These are phyloP conservation scores for Blastobotrys aristatus DNA, from an alignment of 1,139 yeast species.

Conservation along the genomic window DNA sequence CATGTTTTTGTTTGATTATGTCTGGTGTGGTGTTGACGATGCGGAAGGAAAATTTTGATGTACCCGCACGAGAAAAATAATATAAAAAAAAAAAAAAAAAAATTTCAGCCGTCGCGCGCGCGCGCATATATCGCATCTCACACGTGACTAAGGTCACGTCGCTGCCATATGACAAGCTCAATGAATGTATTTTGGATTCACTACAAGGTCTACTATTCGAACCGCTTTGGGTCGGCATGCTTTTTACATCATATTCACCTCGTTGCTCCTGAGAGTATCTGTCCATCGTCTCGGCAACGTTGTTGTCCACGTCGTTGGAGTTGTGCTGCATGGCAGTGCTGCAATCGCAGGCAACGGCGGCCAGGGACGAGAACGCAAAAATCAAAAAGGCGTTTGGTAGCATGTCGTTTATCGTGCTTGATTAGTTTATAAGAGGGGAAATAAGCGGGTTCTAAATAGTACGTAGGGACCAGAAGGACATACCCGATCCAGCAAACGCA, in stretches of 20 bases:
- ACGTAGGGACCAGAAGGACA: slow-evolving; percentile 24
- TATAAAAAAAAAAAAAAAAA: slow-evolving; percentile 2
- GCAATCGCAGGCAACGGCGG: too few species aligned
- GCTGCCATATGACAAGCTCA: background rate
- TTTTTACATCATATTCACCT: background rate
- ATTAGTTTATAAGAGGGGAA: too few species aligned
- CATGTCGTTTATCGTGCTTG: too few species aligned
- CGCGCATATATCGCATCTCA: background rate
- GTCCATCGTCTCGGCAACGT: background rate
- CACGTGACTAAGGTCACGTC: background rate
- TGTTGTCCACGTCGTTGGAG: too few species aligned
- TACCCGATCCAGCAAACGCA: slow-evolving; percentile 32
- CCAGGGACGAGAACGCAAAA: too few species aligned
- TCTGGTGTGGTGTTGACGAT: background rate
- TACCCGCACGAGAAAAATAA: slow-evolving; percentile 1
- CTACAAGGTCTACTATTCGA: too few species aligned
- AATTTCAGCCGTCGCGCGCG: slow-evolving; percentile 1
- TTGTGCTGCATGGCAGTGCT: too few species aligned
- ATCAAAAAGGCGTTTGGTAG: too few species aligned
- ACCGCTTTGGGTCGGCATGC: too few species aligned
- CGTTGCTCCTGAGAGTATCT: background rate
- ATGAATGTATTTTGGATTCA: background rate
- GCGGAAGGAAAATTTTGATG: background rate
- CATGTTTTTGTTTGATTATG: slow-evolving; percentile 13
- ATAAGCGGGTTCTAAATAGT: too few species aligned